Conservation (phyloP, 2,329 filamentous ascomycete genomes). For the Trichoderma polysporum region DNA sequence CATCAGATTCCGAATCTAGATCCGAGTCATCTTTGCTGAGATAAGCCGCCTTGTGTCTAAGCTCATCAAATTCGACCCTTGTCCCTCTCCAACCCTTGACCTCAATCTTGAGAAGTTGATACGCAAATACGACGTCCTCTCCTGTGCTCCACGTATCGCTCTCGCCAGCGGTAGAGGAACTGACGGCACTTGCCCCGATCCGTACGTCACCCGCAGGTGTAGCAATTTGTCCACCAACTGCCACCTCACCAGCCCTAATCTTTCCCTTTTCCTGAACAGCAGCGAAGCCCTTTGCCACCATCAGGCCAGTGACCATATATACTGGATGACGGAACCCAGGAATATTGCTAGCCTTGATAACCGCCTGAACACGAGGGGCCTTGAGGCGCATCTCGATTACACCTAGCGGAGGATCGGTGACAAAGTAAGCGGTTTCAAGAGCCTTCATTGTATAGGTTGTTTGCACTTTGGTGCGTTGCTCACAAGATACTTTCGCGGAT, state of each 20-base stretch:
- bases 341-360: neutral
- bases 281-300: slow-evolving; percentile 1
- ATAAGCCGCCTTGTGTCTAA: neutral
- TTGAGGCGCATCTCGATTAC: neutral
- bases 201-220: neutral
- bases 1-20: neutral
- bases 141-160: neutral
- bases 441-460: neutral
- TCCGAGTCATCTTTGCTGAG: neutral
- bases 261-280: neutral
- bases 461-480: neutral
- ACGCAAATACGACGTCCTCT: neutral
- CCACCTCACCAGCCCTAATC: neutral
- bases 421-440: slow-evolving; percentile 2
- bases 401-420: neutral
- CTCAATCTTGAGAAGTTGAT: slow-evolving; percentile 4
- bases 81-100: neutral
- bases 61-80: neutral
- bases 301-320: slow-evolving; percentile 4
- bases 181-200: neutral
- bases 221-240: neutral
- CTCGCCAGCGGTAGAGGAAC: neutral
- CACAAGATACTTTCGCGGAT: neutral
- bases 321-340: neutral
- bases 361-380: neutral